These are phyloP conservation scores for Fraxinus albicans DNA, from an alignment of 305 asterid genomes.

Conservation along the genomic window DNA sequence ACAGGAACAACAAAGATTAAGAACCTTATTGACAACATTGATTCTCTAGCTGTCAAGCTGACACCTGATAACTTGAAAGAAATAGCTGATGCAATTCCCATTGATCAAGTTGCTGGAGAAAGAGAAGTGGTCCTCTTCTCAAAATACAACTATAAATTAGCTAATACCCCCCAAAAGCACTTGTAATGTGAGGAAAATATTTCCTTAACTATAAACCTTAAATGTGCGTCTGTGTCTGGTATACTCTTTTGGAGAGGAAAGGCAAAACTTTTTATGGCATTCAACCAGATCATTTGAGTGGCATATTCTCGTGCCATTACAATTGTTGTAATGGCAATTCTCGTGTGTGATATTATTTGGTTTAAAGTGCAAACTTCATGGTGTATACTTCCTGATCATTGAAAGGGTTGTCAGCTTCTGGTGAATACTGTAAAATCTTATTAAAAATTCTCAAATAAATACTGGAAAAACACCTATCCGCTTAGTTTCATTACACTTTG, in stretches of 20 bases:
- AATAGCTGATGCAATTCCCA: conserved; percentile 36
- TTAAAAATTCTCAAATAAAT: too few relatives aligned
- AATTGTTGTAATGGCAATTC: background rate
- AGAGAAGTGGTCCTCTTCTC: conserved; percentile 22
- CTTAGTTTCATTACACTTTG: too few relatives aligned
- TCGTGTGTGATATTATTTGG: background rate
- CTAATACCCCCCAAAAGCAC: conserved; percentile 34
- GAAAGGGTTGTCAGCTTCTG: too few relatives aligned
- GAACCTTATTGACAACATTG: conserved; percentile 39
- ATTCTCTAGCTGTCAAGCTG: conserved; percentile 42
- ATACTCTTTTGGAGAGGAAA: too few relatives aligned
- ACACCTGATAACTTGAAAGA: conserved; percentile 41
- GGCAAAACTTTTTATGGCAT: too few relatives aligned
- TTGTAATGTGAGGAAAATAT: background rate
- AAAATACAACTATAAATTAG: conserved; percentile 23
- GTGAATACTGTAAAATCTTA: too few relatives aligned
- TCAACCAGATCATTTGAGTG: too few relatives aligned
- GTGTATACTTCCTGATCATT: background rate
- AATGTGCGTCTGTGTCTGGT: background rate
- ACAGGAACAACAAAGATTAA: conserved; percentile 49
- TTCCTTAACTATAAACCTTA: background rate
- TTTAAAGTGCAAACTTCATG: background rate
- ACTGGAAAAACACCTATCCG: too few relatives aligned
- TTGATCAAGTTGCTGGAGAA: conserved; percentile 41
- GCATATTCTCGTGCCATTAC: background rate